These are phyloP conservation scores for Jackrogersella multiformis DNA, from an alignment of 495 filamentous ascomycete genomes.

Conservation along the genomic window DNA sequence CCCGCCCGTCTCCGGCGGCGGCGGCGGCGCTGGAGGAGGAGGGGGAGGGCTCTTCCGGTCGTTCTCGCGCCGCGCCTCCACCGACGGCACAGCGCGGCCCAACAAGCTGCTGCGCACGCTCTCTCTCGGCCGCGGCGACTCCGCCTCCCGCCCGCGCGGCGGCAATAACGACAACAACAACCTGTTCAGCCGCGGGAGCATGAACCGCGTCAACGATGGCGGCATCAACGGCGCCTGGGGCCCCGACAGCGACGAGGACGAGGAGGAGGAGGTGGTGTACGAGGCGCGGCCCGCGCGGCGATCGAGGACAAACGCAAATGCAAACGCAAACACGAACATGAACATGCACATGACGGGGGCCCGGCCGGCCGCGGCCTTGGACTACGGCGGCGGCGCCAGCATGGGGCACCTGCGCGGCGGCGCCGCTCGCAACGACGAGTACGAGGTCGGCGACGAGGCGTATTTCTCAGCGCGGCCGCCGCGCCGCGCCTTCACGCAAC, in stretches of 20 bases:
- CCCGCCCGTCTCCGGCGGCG: conserved; percentile 43
- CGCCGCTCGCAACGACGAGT: conserved; percentile 47
- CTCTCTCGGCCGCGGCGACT: conserved; percentile 69
- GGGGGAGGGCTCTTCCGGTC: conserved; percentile 50
- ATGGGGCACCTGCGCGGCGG: conserved; percentile 51
- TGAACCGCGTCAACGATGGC: conserved; percentile 53
- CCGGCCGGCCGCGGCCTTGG: neutral
- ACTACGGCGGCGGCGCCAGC: neutral
- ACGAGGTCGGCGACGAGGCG: conserved; percentile 54
- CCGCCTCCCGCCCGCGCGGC: conserved; percentile 53
- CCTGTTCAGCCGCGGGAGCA: conserved; percentile 61
- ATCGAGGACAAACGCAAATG: neutral
- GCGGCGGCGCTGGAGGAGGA: too few relatives aligned
- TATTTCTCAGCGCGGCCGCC: conserved; percentile 53
- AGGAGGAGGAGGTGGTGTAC: conserved; percentile 48
- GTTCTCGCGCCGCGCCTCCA: conserved; percentile 51
- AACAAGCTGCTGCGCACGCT: conserved; percentile 65
- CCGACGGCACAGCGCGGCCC: conserved; percentile 44
- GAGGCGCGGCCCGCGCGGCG: conserved; percentile 33
- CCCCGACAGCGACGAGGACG: conserved; percentile 49
- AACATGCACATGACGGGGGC: too few relatives aligned
- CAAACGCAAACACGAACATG: too few relatives aligned
- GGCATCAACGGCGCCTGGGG: conserved; percentile 64
- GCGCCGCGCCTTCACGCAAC: conserved; percentile 39
- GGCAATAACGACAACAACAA: conserved; percentile 54